Percentiles rank a stretch among this genome's conserved stretches.
Conservation (phyloP, 139 green algal species). For the Micromonas pusilla region DNA sequence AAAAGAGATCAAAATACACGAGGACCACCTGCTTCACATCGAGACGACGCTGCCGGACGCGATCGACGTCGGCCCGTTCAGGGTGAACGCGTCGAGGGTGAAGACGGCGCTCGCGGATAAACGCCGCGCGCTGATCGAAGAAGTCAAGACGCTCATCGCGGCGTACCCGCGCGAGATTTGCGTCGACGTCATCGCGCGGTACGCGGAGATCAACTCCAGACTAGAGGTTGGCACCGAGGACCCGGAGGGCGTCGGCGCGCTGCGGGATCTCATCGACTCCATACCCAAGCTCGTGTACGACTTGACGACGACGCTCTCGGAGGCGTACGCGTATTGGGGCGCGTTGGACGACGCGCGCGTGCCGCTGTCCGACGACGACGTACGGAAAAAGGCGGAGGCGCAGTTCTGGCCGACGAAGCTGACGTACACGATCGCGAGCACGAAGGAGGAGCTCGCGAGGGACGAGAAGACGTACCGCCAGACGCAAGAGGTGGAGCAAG, state of each 20-base stretch:
- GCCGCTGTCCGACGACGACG: not conserved
- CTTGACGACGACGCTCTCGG: constrained; percentile 36
- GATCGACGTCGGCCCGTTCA: constrained; percentile 51
- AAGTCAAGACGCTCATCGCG: not conserved
- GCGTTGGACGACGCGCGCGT: constrained; percentile 21
- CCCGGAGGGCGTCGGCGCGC: constrained; percentile 65
- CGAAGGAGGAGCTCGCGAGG: not conserved
- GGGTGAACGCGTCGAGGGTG: constrained; percentile 50
- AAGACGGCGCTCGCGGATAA: constrained; percentile 57
- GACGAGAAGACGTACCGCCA: not conserved
- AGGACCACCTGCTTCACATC: constrained; percentile 44
- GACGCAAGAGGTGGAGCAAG: not conserved
- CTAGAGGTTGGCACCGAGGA: constrained; percentile 48
- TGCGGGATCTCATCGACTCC: constrained; percentile 56
- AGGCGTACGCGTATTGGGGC: constrained; percentile 33
- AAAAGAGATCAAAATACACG: constrained; percentile 51
- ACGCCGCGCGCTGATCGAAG: constrained; percentile 53
- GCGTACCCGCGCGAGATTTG: not conserved
- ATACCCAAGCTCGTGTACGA: constrained; percentile 44
- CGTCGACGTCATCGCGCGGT: constrained; percentile 36
- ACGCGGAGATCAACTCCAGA: constrained; percentile 53
- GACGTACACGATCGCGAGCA: not conserved
- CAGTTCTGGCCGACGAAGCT: not conserved
- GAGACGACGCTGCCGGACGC: constrained; percentile 43
- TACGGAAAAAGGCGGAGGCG: not conserved